A percentile compares a stretch with the other conserved stretches of the same genome.
Conservation (phyloP, 176 grass and related monocot genomes). For the Guadua angustifolia region DNA sequence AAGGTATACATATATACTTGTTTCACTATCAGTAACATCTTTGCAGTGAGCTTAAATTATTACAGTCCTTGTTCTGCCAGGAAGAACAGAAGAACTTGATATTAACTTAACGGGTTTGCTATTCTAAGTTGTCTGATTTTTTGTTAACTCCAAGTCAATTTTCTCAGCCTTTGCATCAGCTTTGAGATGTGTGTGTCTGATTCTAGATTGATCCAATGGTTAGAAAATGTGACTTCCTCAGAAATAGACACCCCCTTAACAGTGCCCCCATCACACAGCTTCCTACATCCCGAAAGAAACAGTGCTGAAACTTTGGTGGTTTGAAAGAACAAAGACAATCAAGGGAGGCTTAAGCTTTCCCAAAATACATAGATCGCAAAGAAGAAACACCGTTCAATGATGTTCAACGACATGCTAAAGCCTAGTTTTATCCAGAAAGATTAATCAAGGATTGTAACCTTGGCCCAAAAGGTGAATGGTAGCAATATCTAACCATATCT, state of each 20-base stretch:
- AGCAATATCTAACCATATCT: constrained; percentile 10
- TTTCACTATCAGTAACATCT: background rate
- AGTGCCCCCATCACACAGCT: background rate
- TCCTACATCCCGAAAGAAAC: background rate
- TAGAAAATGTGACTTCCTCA: too few relatives aligned
- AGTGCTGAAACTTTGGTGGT: constrained; percentile 6
- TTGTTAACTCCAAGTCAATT: too few relatives aligned
- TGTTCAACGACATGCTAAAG: background rate
- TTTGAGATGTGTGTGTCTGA: too few relatives aligned
- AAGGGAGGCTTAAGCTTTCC: background rate
- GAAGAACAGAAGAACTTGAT: background rate
- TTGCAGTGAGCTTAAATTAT: background rate
- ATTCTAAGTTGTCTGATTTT: too few relatives aligned
- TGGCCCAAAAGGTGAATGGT: background rate
- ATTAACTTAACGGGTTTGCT: background rate
- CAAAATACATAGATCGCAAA: background rate
- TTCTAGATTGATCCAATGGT: too few relatives aligned
- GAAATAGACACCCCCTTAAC: too few relatives aligned
- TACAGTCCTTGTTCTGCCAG: constrained; percentile 13
- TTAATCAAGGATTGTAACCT: background rate
- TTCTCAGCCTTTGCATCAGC: too few relatives aligned
- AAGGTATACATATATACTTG: background rate
- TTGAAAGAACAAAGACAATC: too few relatives aligned
- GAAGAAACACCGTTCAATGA: background rate
- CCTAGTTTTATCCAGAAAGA: background rate